Percentiles rank a stretch among this genome's conserved stretches.
Conservation (phyloP, 352 stramenopile species). For the Bremia lactucae region DNA sequence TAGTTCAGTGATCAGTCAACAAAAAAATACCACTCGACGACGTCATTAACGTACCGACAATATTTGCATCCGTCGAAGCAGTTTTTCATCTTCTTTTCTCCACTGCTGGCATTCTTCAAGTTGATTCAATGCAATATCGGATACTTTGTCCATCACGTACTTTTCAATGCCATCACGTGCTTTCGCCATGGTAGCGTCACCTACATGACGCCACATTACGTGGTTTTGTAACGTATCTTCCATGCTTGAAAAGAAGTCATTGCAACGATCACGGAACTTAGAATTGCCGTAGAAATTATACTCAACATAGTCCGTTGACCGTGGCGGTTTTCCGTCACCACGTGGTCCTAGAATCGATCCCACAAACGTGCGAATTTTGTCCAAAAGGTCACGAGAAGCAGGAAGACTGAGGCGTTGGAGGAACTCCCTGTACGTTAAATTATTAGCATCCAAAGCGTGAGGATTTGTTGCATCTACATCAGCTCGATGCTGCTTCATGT, state of each 20-base stretch:
- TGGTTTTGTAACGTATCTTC: constrained; percentile 47
- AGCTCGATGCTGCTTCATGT: constrained; percentile 15
- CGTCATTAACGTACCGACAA: constrained; percentile 70
- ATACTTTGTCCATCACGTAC: constrained; percentile 87
- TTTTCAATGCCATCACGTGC: constrained; percentile 85
- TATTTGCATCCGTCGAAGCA: constrained; percentile 70
- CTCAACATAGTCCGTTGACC: constrained; percentile 57
- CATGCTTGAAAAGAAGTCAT: constrained; percentile 66
- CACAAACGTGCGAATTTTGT: constrained; percentile 67
- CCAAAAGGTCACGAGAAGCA: constrained; percentile 57
- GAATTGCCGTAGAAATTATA: constrained; percentile 76
- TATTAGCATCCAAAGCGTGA: constrained; percentile 27
- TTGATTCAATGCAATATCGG: constrained; percentile 66
- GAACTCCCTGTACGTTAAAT: constrained; percentile 68
- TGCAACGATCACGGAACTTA: constrained; percentile 53
- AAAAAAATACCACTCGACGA: too few species aligned
- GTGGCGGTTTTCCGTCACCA: constrained; percentile 56
- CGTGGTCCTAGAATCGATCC: constrained; percentile 67
- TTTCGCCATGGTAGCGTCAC: constrained; percentile 45
- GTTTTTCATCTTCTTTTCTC: constrained; percentile 60
- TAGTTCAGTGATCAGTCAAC: background rate
- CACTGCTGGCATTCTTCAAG: constrained; percentile 50
- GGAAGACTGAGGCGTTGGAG: constrained; percentile 62
- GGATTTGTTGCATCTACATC: constrained; percentile 10
- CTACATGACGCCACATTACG: constrained; percentile 50